Evolutionary conservation across 140 eudicot species (phyloP).

Genomic region (Senecio squalidus): DNA sequence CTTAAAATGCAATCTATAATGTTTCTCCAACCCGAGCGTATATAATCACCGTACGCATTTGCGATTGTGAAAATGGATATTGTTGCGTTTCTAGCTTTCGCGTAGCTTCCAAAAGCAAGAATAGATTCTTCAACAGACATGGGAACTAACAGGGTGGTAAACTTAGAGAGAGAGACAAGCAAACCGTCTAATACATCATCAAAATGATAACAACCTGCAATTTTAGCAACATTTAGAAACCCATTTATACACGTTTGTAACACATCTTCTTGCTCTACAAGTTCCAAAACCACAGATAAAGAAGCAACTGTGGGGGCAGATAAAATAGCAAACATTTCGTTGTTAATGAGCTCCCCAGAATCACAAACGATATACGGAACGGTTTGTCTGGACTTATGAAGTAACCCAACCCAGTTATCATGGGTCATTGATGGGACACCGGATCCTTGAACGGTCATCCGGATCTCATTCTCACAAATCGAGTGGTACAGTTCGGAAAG

Average conservation of each 20-base stretch:
- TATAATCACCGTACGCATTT: conserved; percentile 69
- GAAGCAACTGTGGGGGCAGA: conserved; percentile 94
- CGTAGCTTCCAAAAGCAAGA: conserved; percentile 65
- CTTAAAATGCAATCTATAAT: conserved; percentile 68
- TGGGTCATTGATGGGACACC: conserved; percentile 57
- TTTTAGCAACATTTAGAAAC: conserved; percentile 72
- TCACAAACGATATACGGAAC: conserved; percentile 61
- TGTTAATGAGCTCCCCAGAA: conserved; percentile 61
- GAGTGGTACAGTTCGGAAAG: conserved; percentile 63
- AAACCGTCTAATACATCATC: conserved; percentile 82
- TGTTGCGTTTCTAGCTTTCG: conserved; percentile 82
- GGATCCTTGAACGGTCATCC: conserved; percentile 69
- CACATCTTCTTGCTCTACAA: conserved; percentile 74
- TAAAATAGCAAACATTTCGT: conserved; percentile 81
- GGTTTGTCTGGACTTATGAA: conserved; percentile 69
- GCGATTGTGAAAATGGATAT: conserved; percentile 74
- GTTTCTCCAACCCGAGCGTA: conserved; percentile 86
- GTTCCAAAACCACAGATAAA: conserved; percentile 81
- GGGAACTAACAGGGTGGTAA: conserved; percentile 61
- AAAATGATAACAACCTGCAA: conserved; percentile 76
- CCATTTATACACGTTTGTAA: conserved; percentile 75
- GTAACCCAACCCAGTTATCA: conserved; percentile 72
- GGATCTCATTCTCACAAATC: conserved; percentile 79
- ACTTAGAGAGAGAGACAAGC: conserved; percentile 80
- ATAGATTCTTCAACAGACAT: conserved; percentile 71